phyloP scores from a whole-genome alignment of 208 protist species.

The Entamoeba dispar region DNA sequence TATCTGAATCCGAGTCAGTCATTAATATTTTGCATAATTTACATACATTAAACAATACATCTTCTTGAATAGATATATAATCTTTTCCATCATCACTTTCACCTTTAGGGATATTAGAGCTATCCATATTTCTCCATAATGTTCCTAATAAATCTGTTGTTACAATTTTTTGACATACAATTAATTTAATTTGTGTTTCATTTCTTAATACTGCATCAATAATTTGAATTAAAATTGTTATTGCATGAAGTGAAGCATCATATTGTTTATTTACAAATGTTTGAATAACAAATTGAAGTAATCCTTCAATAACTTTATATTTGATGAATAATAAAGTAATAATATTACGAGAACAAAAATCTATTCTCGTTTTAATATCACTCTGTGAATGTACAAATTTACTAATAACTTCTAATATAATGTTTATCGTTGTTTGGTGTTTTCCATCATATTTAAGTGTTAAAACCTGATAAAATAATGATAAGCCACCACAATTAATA shows the following conservation, averaged over 20 bases:
- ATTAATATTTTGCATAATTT: not conserved
- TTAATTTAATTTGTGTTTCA: not conserved
- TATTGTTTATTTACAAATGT: not conserved
- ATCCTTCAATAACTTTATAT: not conserved
- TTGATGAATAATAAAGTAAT: not conserved
- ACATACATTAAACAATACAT: not conserved
- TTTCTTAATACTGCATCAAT: not conserved
- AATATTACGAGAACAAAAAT: not conserved
- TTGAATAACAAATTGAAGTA: not conserved
- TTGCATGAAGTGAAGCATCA: not conserved
- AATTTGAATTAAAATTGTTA: not conserved
- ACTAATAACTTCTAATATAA: not conserved
- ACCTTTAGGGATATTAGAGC: no score
- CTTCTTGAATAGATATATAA: not conserved
- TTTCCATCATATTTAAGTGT: not conserved
- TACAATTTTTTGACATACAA: not conserved
- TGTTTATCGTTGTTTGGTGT: not conserved
- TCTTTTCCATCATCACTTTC: not conserved
- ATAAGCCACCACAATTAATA: not conserved
- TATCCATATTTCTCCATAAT: not conserved
- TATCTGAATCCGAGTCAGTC: not conserved
- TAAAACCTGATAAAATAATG: not conserved
- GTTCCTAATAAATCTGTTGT: not conserved
- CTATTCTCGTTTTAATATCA: not conserved
- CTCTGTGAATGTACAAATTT: not conserved